Evolutionary conservation across 257 asterid species (phyloP).

Genomic region (Solanum sparsipilum): DNA sequence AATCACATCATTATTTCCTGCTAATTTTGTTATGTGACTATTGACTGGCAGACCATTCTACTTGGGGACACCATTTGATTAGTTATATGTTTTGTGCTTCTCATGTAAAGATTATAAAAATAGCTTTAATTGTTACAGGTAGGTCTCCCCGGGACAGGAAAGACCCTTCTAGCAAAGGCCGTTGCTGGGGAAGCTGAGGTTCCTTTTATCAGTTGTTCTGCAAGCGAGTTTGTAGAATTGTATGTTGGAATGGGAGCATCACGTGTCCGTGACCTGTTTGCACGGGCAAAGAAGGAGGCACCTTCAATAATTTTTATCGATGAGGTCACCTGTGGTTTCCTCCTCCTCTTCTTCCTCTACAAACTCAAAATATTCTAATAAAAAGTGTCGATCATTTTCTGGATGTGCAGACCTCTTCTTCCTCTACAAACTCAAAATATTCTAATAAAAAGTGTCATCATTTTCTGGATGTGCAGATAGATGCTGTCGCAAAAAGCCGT

Average conservation of each 20-base stretch:
- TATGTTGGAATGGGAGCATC: slow-evolving; percentile 99
- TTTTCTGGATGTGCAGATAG: slow-evolving; percentile 56
- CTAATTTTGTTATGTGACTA: background rate
- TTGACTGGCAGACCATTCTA: background rate
- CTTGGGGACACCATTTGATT: background rate
- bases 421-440: background rate
- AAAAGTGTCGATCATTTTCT: background rate
- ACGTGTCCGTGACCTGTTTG: slow-evolving; percentile 97
- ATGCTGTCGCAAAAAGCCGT: slow-evolving; percentile 99
- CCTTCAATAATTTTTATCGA: slow-evolving; percentile 97
- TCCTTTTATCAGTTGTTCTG: slow-evolving; percentile 98
- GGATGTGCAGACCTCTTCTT: slow-evolving; percentile 33
- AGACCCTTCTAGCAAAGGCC: slow-evolving; percentile 97
- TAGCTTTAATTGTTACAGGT: slow-evolving; percentile 44
- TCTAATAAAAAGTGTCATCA: background rate
- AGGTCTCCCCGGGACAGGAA: slow-evolving; percentile 99
- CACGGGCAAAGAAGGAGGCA: slow-evolving; percentile 97
- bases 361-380: background rate
- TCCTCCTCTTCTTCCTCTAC: background rate
- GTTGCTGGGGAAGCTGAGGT: slow-evolving; percentile 99
- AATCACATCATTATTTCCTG: slow-evolving; percentile 1
- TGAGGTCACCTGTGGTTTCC: slow-evolving; percentile 48
- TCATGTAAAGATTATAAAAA: background rate
- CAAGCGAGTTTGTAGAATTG: slow-evolving; percentile 96
- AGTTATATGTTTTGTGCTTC: background rate